phyloP scores from a whole-genome alignment of 176 grass and related monocot genomes.

The Musa beccarii region DNA sequence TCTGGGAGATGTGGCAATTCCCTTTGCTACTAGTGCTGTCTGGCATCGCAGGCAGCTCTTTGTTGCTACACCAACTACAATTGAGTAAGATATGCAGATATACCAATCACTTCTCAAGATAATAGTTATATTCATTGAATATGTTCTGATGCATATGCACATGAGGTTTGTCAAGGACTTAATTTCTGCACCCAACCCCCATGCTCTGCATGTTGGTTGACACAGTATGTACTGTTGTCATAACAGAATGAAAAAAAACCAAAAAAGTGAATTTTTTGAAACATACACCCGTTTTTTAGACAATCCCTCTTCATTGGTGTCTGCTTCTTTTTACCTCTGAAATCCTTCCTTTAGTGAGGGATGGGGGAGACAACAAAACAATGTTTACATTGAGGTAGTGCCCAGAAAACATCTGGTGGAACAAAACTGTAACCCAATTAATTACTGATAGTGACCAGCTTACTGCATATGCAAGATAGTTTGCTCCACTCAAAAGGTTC shows the following conservation, averaged over 20 bases:
- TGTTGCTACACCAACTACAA: slow-evolving; percentile 96
- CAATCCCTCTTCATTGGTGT: not conserved
- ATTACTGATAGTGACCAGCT: too few relatives aligned
- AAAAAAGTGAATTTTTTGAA: not conserved
- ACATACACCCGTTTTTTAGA: too few relatives aligned
- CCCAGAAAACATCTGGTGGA: too few relatives aligned
- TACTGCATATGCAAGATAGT: too few relatives aligned
- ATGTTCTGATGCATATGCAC: not conserved
- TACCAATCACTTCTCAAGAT: slow-evolving; percentile 7
- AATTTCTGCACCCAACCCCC: not conserved
- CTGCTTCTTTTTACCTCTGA: not conserved
- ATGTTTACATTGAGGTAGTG: too few relatives aligned
- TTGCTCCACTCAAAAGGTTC: too few relatives aligned
- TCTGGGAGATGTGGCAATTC: slow-evolving; percentile 97
- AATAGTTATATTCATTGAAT: not conserved
- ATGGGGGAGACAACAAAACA: too few relatives aligned
- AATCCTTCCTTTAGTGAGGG: not conserved
- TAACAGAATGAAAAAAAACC: not conserved
- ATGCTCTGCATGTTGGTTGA: not conserved
- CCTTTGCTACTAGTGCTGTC: slow-evolving; percentile 87
- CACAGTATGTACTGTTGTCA: not conserved
- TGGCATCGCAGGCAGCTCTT: slow-evolving; percentile 97
- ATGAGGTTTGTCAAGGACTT: not conserved
- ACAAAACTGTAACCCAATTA: too few relatives aligned
- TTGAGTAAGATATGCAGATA: slow-evolving; percentile 65